Conservation (phyloP, 2,329 filamentous ascomycete species). For the Geosmithia putterillii region DNA sequence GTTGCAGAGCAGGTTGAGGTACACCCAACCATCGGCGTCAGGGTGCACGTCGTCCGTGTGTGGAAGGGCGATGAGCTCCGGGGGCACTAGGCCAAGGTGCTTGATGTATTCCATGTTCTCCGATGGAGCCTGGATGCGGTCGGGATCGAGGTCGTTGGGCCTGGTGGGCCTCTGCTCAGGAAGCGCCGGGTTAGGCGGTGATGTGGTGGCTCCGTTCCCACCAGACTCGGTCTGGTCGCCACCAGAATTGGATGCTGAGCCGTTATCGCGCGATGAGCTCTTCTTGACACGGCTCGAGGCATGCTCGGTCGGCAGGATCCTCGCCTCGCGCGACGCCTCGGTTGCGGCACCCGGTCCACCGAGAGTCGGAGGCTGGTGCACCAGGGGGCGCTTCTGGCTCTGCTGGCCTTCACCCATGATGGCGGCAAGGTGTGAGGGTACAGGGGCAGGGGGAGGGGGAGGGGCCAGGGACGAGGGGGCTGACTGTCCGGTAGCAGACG, state of each 20-base stretch:
- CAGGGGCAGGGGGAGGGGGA: slow-evolving; percentile 1
- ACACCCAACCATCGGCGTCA: slow-evolving; percentile 66
- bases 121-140: slow-evolving; percentile 59
- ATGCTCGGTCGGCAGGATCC: slow-evolving; percentile 25
- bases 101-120: slow-evolving; percentile 75
- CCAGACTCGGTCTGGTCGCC: slow-evolving; percentile 31
- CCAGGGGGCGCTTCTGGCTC: slow-evolving; percentile 6
- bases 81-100: slow-evolving; percentile 56
- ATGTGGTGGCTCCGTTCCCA: slow-evolving; percentile 26
- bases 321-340: slow-evolving; percentile 34
- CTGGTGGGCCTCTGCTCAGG: slow-evolving; percentile 67
- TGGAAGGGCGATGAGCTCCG: slow-evolving; percentile 29
- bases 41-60: slow-evolving; percentile 36
- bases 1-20: slow-evolving; percentile 67
- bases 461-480: neutral
- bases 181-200: slow-evolving; percentile 23
- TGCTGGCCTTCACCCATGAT: slow-evolving; percentile 15
- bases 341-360: neutral
- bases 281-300: slow-evolving; percentile 20
- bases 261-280: slow-evolving; percentile 26
- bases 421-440: slow-evolving; percentile 4
- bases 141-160: slow-evolving; percentile 64
- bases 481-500: neutral
- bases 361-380: slow-evolving; percentile 22
- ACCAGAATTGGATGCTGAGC: slow-evolving; percentile 33